Evolutionary conservation across 2,329 filamentous ascomycete genomes (phyloP), one percentile per base, ranked within the genome.

Genomic region (Monilinia laxa): DNA sequence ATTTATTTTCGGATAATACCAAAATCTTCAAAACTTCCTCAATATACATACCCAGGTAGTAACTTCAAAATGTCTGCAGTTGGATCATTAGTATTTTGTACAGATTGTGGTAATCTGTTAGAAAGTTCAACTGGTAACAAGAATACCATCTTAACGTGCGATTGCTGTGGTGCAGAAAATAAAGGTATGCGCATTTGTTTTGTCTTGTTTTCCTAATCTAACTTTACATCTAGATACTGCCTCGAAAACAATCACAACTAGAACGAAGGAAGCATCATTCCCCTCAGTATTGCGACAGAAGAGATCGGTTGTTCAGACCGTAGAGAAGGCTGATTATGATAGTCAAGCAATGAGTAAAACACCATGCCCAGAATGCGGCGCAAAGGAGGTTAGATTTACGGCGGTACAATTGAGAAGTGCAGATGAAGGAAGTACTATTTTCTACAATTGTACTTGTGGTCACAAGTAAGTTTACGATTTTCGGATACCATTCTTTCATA

Each of bases 361-460:
- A 77, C 87, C 84, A 55, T 98, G 95, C 77, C 85, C 89, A 56
- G 88, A 92, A 74, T 98, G 95, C 77, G 92, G 90, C 20, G 83
- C 87, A 64, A 88, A 87, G 64, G 89, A 96, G 76, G 92, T 98
- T 78, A 90, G 88, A 73, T 98, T 89, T 77, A 90, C 92, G 60
- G 90, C 90, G 3, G 87, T 92, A 68, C 95, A 99, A 78, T 81
- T 97, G 74, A 89, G 94, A 73, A 89, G 93, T 82, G 95, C 94
- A 65, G 95, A 99, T 78, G 94, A 98, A 86, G 95, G 95, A 69
- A 92, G 90, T 71, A 97, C 94, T 0, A 87, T 97, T 65, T 96
- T 97, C 75, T 97, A 92, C 80, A 89, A 84, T 68, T 97, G 93
- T 80, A 87, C 93, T 67, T 97, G 93, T 77, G 91, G 92, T 68